phyloP scores from a whole-genome alignment of 345 rosid species.

The Gossypium turneri region DNA sequence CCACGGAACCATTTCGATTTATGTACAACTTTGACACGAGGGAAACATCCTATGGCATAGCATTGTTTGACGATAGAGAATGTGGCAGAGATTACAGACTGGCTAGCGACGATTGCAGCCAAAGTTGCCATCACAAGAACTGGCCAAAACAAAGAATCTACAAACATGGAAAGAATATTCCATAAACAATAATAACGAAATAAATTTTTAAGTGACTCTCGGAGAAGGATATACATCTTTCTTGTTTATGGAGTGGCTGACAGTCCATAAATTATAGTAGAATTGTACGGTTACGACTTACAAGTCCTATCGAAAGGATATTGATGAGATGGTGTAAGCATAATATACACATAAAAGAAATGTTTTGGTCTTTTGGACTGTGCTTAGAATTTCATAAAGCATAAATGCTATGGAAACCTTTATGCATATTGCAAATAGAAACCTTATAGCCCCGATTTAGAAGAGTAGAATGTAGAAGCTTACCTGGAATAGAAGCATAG shows the following conservation, averaged over 20 bases:
- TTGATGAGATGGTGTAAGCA: neutral
- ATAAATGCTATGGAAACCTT: neutral
- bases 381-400: neutral
- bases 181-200: conserved; percentile 2
- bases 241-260: neutral
- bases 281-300: neutral
- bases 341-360: neutral
- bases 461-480: conserved; percentile 1
- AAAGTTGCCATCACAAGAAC: conserved; percentile 64
- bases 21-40: conserved; percentile 86
- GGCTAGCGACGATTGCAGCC: conserved; percentile 83
- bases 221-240: conserved; percentile 1
- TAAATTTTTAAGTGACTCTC: conserved; percentile 11
- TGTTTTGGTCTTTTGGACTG: neutral
- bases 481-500: conserved; percentile 89
- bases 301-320: neutral
- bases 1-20: conserved; percentile 76
- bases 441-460: neutral
- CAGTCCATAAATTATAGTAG: neutral
- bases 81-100: conserved; percentile 70
- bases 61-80: conserved; percentile 82
- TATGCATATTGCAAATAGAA: neutral
- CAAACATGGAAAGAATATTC: conserved; percentile 20
- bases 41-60: conserved; percentile 88
- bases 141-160: conserved; percentile 79